Conservation (phyloP, 1,284 basidiomycete species). For the Meripilus lineatus region DNA sequence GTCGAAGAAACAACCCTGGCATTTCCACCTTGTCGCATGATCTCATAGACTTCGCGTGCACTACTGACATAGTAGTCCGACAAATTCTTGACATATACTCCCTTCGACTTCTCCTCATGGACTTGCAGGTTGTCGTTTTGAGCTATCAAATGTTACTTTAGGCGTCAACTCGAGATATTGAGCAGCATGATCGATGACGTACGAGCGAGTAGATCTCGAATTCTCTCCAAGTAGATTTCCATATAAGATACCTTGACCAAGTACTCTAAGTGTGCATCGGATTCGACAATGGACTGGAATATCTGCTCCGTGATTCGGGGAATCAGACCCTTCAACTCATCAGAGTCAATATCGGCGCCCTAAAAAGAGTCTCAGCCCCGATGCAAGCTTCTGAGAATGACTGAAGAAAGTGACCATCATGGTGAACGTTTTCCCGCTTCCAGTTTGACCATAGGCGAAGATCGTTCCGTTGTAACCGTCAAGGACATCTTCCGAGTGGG, state of each 20-base stretch:
- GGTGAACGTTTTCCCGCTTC: slow-evolving; percentile 94
- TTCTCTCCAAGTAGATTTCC: slow-evolving; percentile 99
- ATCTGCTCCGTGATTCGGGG: slow-evolving; percentile 99
- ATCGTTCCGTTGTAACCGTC: slow-evolving; percentile 99
- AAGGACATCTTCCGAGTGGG: slow-evolving; percentile 81
- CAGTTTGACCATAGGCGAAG: slow-evolving; percentile 99
- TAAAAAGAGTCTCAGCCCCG: slow-evolving; percentile 30
- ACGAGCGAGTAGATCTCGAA: slow-evolving; percentile 96
- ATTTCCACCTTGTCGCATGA: slow-evolving; percentile 94
- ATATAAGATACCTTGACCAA: slow-evolving; percentile 99
- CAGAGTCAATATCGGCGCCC: slow-evolving; percentile 96
- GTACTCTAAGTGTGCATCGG: slow-evolving; percentile 94
- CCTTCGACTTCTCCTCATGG: slow-evolving; percentile 96
- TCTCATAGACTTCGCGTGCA: slow-evolving; percentile 96
- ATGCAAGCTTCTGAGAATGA: slow-evolving; percentile 4
- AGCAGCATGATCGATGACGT: slow-evolving; percentile 32
- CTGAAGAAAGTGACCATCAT: slow-evolving; percentile 75
- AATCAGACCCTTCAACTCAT: slow-evolving; percentile 92
- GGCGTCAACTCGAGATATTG: neutral
- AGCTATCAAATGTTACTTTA: slow-evolving; percentile 44
- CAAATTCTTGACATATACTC: slow-evolving; percentile 97
- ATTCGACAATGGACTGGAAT: slow-evolving; percentile 95
- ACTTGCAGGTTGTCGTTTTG: slow-evolving; percentile 99
- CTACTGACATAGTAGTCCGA: slow-evolving; percentile 98
- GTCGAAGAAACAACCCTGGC: slow-evolving; percentile 94